phyloP scores from a whole-genome alignment of 2,329 filamentous ascomycete genomes.

The Periglandula ipomoeae region DNA sequence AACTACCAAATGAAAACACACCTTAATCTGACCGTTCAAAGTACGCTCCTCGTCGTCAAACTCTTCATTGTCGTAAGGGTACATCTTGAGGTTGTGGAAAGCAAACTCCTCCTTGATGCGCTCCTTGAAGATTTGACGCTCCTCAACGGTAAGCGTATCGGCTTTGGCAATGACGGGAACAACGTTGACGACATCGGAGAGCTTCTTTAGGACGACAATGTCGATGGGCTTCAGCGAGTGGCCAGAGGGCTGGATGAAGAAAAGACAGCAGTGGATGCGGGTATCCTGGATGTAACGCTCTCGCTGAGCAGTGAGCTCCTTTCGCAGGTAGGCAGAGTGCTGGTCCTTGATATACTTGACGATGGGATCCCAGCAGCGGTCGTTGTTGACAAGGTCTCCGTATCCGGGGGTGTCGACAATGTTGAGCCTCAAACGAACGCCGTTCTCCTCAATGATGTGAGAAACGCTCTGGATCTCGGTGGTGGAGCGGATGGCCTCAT shows the following conservation, averaged over 20 bases:
- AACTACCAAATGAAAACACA: constrained; percentile 29
- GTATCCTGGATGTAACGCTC: constrained; percentile 99
- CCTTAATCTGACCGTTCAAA: constrained; percentile 95
- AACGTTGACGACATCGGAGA: constrained; percentile 98
- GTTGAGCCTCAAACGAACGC: constrained; percentile 92
- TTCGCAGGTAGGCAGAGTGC: constrained; percentile 97
- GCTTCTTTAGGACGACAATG: constrained; percentile 98
- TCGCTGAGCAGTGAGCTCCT: constrained; percentile 97
- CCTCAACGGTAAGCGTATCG: constrained; percentile 90
- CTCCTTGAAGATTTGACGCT: constrained; percentile 95
- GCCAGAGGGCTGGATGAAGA: constrained; percentile 98
- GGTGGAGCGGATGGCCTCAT: constrained; percentile 88
- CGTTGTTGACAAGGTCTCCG: constrained; percentile 98
- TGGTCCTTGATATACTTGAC: constrained; percentile 99
- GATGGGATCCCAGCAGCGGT: constrained; percentile 99
- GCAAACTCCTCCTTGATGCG: constrained; percentile 99
- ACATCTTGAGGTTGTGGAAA: constrained; percentile 99
- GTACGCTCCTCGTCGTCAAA: constrained; percentile 93
- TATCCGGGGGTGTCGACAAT: constrained; percentile 99
- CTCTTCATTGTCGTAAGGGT: constrained; percentile 98
- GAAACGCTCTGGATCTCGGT: constrained; percentile 98
- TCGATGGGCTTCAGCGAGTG: constrained; percentile 99
- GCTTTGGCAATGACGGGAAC: constrained; percentile 98
- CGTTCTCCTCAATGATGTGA: constrained; percentile 99
- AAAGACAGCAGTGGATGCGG: constrained; percentile 97